phyloP scores from a whole-genome alignment of 306 rosid species.

The Cucumis sativus region DNA sequence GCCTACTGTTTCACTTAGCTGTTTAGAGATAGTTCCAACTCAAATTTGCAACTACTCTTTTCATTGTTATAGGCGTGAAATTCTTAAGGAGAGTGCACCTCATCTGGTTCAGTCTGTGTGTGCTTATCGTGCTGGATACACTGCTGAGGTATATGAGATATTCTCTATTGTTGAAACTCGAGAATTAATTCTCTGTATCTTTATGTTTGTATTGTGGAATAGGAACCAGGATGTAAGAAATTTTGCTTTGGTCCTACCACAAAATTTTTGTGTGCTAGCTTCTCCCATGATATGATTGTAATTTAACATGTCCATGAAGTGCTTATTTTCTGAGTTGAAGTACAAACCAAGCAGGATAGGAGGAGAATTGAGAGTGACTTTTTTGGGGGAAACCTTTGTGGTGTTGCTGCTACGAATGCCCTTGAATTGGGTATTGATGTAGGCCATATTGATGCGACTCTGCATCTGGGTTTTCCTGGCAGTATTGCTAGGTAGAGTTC shows the following conservation, averaged over 20 bases:
- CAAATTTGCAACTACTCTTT: slow-evolving; percentile 12
- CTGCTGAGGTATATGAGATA: slow-evolving; percentile 45
- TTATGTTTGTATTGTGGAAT: neutral
- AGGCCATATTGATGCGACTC: slow-evolving; percentile 84
- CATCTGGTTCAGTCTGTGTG: slow-evolving; percentile 54
- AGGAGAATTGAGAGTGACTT: slow-evolving; percentile 78
- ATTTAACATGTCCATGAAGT: neutral
- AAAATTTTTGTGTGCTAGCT: neutral
- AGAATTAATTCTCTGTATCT: neutral
- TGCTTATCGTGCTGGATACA: slow-evolving; percentile 85
- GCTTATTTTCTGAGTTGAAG: slow-evolving; percentile 12
- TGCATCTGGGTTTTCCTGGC: slow-evolving; percentile 98
- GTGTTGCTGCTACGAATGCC: slow-evolving; percentile 97
- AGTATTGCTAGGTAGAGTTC: slow-evolving; percentile 66
- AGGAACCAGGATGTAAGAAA: neutral
- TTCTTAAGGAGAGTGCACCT: slow-evolving; percentile 69
- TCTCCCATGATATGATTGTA: neutral
- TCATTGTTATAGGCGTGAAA: slow-evolving; percentile 54
- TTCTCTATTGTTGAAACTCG: neutral
- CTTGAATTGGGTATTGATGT: slow-evolving; percentile 98
- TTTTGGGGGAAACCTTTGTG: slow-evolving; percentile 76
- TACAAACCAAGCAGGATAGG: slow-evolving; percentile 50
- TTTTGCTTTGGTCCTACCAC: neutral
- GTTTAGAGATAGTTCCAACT: slow-evolving; percentile 9
- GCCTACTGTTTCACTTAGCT: neutral